These are phyloP conservation scores for Sclerotinia borealis DNA, from an alignment of 2,329 filamentous ascomycete species.

Conservation along the genomic window DNA sequence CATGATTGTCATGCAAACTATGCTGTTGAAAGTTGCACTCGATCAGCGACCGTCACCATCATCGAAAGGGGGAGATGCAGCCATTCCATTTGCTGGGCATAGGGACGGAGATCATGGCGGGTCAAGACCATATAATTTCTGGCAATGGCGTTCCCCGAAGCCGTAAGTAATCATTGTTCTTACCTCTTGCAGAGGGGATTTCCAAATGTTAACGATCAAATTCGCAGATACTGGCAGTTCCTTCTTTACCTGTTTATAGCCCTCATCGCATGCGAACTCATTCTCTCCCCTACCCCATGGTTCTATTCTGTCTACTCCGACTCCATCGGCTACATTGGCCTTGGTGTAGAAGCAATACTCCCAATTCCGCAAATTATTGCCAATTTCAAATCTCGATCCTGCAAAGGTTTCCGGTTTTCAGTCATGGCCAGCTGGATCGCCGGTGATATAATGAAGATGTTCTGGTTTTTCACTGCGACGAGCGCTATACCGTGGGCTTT, in stretches of 20 bases:
- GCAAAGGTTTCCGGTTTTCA: conserved; percentile 70
- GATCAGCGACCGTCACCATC: conserved; percentile 58
- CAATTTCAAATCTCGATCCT: conserved; percentile 62
- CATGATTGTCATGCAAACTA: conserved; percentile 58
- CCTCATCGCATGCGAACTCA: conserved; percentile 58
- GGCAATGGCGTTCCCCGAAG: conserved; percentile 71
- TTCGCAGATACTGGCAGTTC: conserved; percentile 67
- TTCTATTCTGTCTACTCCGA: conserved; percentile 61
- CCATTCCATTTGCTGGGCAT: conserved; percentile 53
- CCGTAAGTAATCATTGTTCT: conserved; percentile 41
- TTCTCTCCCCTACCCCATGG: conserved; percentile 52
- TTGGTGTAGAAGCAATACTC: conserved; percentile 74
- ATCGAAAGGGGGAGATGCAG: conserved; percentile 54
- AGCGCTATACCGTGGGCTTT: conserved; percentile 70
- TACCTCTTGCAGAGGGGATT: background rate
- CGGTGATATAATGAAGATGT: conserved; percentile 82
- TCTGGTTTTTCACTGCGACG: conserved; percentile 71
- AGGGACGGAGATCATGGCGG: conserved; percentile 33
- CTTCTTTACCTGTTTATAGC: conserved; percentile 59
- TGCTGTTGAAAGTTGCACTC: conserved; percentile 61
- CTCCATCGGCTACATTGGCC: conserved; percentile 66
- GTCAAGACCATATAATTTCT: conserved; percentile 67
- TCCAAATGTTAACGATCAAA: conserved; percentile 3
- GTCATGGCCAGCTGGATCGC: conserved; percentile 73
- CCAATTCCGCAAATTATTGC: conserved; percentile 72